Evolutionary conservation across 805 yeast genomes (phyloP).

Genomic region (Aciculoconidium aculeatum): DNA sequence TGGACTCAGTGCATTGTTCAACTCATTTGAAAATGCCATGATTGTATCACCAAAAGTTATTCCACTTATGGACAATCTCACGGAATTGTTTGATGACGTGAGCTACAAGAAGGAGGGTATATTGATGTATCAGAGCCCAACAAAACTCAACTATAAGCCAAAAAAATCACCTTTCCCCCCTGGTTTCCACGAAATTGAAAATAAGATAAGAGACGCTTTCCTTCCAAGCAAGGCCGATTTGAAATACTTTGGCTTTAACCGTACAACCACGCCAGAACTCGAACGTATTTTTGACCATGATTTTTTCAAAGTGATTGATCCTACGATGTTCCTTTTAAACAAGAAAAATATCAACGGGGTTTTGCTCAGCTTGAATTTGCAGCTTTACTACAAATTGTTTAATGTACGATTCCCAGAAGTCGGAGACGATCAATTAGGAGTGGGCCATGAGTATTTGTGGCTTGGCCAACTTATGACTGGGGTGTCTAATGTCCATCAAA

Average conservation of each 20-base stretch:
- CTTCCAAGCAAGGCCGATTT: slow-evolving; percentile 17
- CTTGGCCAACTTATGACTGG: slow-evolving; percentile 30
- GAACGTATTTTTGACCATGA: slow-evolving; percentile 16
- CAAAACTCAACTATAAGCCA: slow-evolving; percentile 14
- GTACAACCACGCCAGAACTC: slow-evolving; percentile 8
- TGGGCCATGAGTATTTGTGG: slow-evolving; percentile 27
- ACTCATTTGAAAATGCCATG: slow-evolving; percentile 26
- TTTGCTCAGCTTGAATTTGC: slow-evolving; percentile 20
- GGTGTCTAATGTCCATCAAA: slow-evolving; percentile 13
- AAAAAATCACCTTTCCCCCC: slow-evolving; percentile 15
- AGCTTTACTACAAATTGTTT: slow-evolving; percentile 15
- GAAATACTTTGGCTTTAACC: slow-evolving; percentile 13
- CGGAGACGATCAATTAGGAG: slow-evolving; percentile 4
- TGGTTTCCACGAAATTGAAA: slow-evolving; percentile 27
- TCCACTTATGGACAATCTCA: slow-evolving; percentile 18
- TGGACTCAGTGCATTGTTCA: slow-evolving; percentile 22
- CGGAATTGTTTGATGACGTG: slow-evolving; percentile 14
- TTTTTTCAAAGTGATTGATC: slow-evolving; percentile 22
- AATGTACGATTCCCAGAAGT: slow-evolving; percentile 14
- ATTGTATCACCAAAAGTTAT: slow-evolving; percentile 23
- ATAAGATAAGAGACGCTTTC: slow-evolving; percentile 15
- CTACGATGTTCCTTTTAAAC: slow-evolving; percentile 22
- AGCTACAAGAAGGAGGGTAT: slow-evolving; percentile 19
- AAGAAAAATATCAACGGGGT: slow-evolving; percentile 24
- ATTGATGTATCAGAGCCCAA: slow-evolving; percentile 24